phyloP scores from a whole-genome alignment of 2,329 filamentous ascomycete genomes.

The Pseudogymnoascus destructans region DNA sequence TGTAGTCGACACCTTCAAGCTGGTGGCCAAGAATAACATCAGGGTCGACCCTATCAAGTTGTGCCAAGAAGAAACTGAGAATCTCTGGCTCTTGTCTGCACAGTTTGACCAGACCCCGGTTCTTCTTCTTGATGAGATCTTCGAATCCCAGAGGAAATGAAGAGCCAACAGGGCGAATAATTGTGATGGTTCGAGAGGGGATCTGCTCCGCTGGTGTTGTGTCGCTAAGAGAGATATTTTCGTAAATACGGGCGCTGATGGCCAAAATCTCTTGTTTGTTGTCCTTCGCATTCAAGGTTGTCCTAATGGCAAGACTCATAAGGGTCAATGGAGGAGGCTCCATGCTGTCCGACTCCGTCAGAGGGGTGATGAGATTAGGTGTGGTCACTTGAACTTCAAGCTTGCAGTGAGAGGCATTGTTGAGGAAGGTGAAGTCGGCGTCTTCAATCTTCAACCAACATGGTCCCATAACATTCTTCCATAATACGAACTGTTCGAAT shows the following conservation, averaged over 20 bases:
- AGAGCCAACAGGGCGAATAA: conserved; percentile 67
- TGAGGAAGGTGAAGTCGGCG: conserved; percentile 69
- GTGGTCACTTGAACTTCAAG: conserved; percentile 74
- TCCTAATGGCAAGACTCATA: conserved; percentile 90
- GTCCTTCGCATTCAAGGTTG: conserved; percentile 74
- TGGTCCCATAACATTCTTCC: conserved; percentile 98
- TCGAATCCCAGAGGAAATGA: conserved; percentile 83
- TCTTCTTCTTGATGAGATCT: conserved; percentile 54
- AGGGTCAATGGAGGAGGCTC: conserved; percentile 80
- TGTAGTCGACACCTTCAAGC: conserved; percentile 94
- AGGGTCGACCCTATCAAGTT: conserved; percentile 77
- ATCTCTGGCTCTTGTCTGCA: conserved; percentile 77
- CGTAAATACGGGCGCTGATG: conserved; percentile 84
- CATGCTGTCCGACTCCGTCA: conserved; percentile 66
- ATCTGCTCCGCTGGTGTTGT: conserved; percentile 81
- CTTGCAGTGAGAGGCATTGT: conserved; percentile 94
- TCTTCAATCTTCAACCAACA: conserved; percentile 91
- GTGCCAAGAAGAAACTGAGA: conserved; percentile 75
- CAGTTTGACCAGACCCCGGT: conserved; percentile 63
- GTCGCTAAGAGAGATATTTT: conserved; percentile 75
- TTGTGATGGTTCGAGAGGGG: conserved; percentile 79
- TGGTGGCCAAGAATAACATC: conserved; percentile 91
- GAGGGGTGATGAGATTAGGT: conserved; percentile 58
- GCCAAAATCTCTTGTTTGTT: conserved; percentile 95
- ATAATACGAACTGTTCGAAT: conserved; percentile 96